Base-by-base conservation (phyloP, 2,329 filamentous ascomycete species). In the Purpureocillium lavendulum region DNA sequence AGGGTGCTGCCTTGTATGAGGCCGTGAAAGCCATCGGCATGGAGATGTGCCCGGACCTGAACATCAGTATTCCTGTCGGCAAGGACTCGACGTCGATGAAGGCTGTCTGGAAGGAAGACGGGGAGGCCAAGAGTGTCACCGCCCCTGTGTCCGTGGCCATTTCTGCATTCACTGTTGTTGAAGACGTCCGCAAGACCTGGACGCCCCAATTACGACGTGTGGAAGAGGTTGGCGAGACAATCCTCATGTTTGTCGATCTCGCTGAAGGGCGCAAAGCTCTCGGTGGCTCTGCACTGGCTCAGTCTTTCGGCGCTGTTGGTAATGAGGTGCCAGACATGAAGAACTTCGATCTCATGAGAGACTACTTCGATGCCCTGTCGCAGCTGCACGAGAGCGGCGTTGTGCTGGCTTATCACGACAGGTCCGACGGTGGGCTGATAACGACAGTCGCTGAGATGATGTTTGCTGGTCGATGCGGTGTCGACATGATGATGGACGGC, bases 11-110 rank as follows among this genome's bases (percentile, higher is more conserved):
- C 13, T 73, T 97, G 26, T 97, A 95, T 55, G 87, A 96, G 61
- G 92, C 89, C 24, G 92, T 96, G 3, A 77, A 94, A 57, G 88
- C 90, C 9, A 88, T 96, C 42, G 89, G 89, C 36, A 83, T 95
- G 77, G 84, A 94, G 35, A 71, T 98, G 8, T 98, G 92, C 62
- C 88, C 88, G 2, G 73, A 84, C 51, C 73, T 97, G n/a, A 87
- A 86, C 28, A 80, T 98, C 45, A 87, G 84, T 41, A 97, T 98
- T 43, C 92, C 92, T 4, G 92, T 97, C 8, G 92, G 92, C 40
- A 97, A 98, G 65, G 92, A 98, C 61, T 97, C 90, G 0, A 95
- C 94, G 63, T 96, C 89, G 3, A 97, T 98, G 92, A 96, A 96
- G 71, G 90, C 94, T 54, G 87, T 87, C 40, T 97, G 92, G 92